Conservation (phyloP, 2,329 filamentous ascomycete genomes). For the Purpureocillium takamizusanense region DNA sequence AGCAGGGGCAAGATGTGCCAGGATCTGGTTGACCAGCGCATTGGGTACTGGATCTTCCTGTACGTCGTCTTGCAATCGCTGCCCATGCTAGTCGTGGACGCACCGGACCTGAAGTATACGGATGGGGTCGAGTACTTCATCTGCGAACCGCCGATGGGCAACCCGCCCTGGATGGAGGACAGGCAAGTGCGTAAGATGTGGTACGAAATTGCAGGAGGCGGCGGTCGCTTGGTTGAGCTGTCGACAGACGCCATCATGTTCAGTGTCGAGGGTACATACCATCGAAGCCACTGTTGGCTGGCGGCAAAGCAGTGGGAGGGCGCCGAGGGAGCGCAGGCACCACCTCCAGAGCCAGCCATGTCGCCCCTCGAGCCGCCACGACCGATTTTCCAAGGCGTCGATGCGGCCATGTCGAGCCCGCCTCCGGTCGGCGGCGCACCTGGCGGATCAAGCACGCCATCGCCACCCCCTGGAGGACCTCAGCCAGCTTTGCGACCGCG, state of each 20-base stretch:
- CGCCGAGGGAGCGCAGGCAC: slow-evolving; percentile 17
- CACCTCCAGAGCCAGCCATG: slow-evolving; percentile 22
- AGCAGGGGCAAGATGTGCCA: slow-evolving; percentile 52
- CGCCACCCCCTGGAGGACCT: slow-evolving; percentile 15
- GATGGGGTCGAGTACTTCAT: slow-evolving; percentile 76
- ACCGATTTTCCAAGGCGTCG: slow-evolving; percentile 22
- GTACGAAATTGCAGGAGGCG: slow-evolving; percentile 64
- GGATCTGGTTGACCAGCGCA: slow-evolving; percentile 63
- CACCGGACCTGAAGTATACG: slow-evolving; percentile 57
- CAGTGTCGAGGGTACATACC: slow-evolving; percentile 51
- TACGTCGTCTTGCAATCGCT: slow-evolving; percentile 71
- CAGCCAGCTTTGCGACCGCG: slow-evolving; percentile 24
- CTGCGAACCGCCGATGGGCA: slow-evolving; percentile 64
- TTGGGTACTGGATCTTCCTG: slow-evolving; percentile 74
- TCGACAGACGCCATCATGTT: slow-evolving; percentile 52
- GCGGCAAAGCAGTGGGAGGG: slow-evolving; percentile 42
- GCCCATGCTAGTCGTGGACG: slow-evolving; percentile 70
- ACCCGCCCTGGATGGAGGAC: slow-evolving; percentile 64
- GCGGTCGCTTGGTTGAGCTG: slow-evolving; percentile 43
- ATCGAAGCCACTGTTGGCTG: slow-evolving; percentile 48
- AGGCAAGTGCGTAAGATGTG: slow-evolving; percentile 57
- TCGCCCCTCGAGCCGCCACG: slow-evolving; percentile 28
- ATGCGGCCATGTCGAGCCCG: slow-evolving; percentile 14
- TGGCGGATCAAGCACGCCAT: slow-evolving; percentile 14
- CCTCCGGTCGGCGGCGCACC: slow-evolving; percentile 10